Evolutionary conservation across 2,329 filamentous ascomycete species (phyloP).

Genomic region (Dactylonectria estremocensis): DNA sequence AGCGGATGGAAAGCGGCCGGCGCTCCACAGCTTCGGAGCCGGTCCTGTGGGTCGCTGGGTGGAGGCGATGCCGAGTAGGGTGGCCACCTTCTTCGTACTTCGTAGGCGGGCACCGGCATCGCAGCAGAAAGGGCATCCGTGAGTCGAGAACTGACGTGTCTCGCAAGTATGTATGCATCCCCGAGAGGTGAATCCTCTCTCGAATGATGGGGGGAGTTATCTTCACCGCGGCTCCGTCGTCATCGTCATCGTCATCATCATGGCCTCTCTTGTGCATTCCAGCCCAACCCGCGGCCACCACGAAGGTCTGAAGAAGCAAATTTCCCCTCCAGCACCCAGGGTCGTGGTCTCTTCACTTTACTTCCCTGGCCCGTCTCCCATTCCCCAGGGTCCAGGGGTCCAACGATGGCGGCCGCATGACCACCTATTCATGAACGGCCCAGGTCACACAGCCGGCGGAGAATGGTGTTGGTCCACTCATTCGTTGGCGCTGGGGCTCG

Average conservation of each 20-base stretch:
- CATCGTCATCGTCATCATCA: neutral
- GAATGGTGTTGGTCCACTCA: neutral
- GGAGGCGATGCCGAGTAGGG: neutral
- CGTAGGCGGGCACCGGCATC: neutral
- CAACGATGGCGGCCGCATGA: constrained; percentile 16
- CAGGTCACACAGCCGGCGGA: constrained; percentile 14
- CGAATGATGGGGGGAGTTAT: neutral
- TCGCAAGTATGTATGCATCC: neutral
- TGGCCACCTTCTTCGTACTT: too few species aligned
- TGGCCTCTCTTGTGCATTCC: constrained; percentile 3
- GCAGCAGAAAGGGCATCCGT: neutral
- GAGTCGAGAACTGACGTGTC: neutral
- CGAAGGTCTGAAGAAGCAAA: constrained; percentile 3
- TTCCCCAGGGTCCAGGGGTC: constrained; percentile 43
- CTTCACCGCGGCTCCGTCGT: neutral
- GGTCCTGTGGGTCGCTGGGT: constrained; percentile 1
- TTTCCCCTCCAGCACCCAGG: constrained; percentile 9
- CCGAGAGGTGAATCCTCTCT: neutral
- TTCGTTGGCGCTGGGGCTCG: neutral
- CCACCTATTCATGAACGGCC: constrained; percentile 28
- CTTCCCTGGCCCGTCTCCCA: constrained; percentile 28
- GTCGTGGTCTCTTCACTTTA: neutral
- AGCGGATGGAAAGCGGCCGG: neutral
- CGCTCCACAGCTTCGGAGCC: constrained; percentile 14
- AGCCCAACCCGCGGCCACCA: constrained; percentile 24